Evolutionary conservation across 2,329 filamentous ascomycete genomes (phyloP).

Genomic region (Pestalotiopsis sp.): DNA sequence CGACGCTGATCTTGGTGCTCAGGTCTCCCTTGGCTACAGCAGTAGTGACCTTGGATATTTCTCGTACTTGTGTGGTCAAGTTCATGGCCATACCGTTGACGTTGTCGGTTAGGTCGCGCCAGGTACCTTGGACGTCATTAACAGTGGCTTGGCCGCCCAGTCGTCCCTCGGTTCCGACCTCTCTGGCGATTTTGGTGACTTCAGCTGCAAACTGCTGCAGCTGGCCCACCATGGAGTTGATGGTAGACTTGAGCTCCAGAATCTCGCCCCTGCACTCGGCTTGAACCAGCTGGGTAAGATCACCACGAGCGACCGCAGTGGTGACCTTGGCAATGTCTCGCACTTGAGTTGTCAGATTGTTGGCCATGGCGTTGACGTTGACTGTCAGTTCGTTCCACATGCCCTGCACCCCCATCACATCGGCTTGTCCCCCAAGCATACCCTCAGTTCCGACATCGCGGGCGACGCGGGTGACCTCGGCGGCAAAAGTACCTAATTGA

Average conservation of each 20-base stretch:
- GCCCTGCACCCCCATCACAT: slow-evolving; percentile 82
- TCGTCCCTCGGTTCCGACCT: slow-evolving; percentile 94
- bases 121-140: slow-evolving; percentile 95
- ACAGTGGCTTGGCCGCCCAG: slow-evolving; percentile 94
- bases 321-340: slow-evolving; percentile 90
- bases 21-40: slow-evolving; percentile 93
- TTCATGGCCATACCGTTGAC: slow-evolving; percentile 99
- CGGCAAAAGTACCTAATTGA: slow-evolving; percentile 80
- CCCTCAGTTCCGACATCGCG: slow-evolving; percentile 85
- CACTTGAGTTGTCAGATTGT: slow-evolving; percentile 85
- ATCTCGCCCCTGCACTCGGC: slow-evolving; percentile 92
- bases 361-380: slow-evolving; percentile 87
- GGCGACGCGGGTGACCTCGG: slow-evolving; percentile 81
- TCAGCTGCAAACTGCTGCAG: slow-evolving; percentile 95
- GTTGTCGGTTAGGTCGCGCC: slow-evolving; percentile 92
- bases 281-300: slow-evolving; percentile 95
- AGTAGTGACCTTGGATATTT: slow-evolving; percentile 95
- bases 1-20: slow-evolving; percentile 93
- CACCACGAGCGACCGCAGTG: slow-evolving; percentile 76
- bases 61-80: slow-evolving; percentile 93
- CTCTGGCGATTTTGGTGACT: slow-evolving; percentile 93
- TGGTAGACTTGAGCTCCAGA: slow-evolving; percentile 92
- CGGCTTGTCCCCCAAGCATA: slow-evolving; percentile 79
- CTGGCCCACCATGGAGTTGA: slow-evolving; percentile 99
- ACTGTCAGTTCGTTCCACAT: slow-evolving; percentile 89